Base-by-base conservation (phyloP, 352 stramenopile genomes). In the Phytophthora multivora region DNA sequence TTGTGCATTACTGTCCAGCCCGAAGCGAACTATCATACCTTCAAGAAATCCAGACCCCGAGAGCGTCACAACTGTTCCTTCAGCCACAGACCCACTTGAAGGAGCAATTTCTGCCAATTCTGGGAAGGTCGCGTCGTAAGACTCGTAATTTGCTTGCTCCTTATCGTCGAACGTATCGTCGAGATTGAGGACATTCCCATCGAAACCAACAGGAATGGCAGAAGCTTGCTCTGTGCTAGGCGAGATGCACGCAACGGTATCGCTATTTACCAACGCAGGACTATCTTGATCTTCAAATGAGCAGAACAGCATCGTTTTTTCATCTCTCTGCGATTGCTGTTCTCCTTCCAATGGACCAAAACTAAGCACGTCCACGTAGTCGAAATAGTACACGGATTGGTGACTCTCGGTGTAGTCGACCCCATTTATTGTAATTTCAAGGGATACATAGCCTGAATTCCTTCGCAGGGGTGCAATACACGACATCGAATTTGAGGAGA, bases 381-480 rank as follows among this genome's bases (percentile, higher is more conserved):
- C 74, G 43, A 64, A 68, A 42, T 78, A 85, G 18, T 78, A 71
- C 5, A 88, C 2, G 3, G 57, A 45, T 7, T 56, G 51, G 4
- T 48, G 36, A 19, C 63, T 62, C 4, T 30, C 45, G 4, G 69
- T 86, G 23, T 76, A 86, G 25, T 88, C 79, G 12, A 82, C 56
- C 4, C 69, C 72, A 43, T 88, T 88, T 28, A 85, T 39, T 18
- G 74, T 73, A 9, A 89, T 26, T 46, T 83, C 69, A 2, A 88
- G 39, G 8, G 42, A 33, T 3, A 70, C 58, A 21, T 74, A 85
- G 0, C 74, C 74, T 10, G 49, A 19, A n/a, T 21, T 28, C n/a
- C 16, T 33, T 38, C 57, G 69, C 26, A 46, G 13, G 7, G 71
- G 79, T 21, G 53, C 49, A 8, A 63, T 5, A 23, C 76, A 86